Conservation (phyloP, 2,329 filamentous ascomycete genomes). For the Metarhizium anisopliae region DNA sequence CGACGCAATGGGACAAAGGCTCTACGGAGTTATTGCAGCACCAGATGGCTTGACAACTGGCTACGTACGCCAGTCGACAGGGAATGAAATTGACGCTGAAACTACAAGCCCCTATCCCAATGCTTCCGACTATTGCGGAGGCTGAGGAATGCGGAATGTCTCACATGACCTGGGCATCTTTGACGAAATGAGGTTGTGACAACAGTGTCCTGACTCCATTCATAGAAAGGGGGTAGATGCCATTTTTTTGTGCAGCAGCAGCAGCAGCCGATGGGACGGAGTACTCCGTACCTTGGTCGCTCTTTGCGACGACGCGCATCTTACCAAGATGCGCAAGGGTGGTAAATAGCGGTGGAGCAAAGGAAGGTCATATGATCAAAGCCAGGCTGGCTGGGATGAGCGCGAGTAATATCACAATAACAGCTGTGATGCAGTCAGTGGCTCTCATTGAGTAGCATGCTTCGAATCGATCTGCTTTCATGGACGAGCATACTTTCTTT, state of each 20-base stretch:
- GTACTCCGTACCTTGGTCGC: neutral
- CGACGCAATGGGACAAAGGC: neutral
- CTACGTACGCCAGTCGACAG: neutral
- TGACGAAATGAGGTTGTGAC: neutral
- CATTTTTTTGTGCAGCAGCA: no score
- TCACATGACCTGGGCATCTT: neutral
- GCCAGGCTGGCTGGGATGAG: neutral
- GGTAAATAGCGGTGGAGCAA: constrained; percentile 1
- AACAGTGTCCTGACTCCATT: neutral
- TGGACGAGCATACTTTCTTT: no score
- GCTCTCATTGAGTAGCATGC: no score
- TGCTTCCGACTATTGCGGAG: neutral
- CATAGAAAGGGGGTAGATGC: neutral
- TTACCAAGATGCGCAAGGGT: neutral
- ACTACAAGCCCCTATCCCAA: neutral
- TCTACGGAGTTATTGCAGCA: neutral
- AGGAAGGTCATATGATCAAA: neutral
- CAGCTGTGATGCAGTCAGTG: neutral
- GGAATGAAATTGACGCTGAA: neutral
- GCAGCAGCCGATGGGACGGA: no score
- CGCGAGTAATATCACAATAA: neutral
- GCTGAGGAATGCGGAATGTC: neutral
- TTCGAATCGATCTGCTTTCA: no score
- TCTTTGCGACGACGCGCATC: neutral
- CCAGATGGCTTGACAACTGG: neutral